A percentile compares a stretch with the other conserved stretches of the same genome.
These are phyloP conservation scores for Adansonia rubrostipa DNA, from an alignment of 441 rosid genomes.

Conservation along the genomic window DNA sequence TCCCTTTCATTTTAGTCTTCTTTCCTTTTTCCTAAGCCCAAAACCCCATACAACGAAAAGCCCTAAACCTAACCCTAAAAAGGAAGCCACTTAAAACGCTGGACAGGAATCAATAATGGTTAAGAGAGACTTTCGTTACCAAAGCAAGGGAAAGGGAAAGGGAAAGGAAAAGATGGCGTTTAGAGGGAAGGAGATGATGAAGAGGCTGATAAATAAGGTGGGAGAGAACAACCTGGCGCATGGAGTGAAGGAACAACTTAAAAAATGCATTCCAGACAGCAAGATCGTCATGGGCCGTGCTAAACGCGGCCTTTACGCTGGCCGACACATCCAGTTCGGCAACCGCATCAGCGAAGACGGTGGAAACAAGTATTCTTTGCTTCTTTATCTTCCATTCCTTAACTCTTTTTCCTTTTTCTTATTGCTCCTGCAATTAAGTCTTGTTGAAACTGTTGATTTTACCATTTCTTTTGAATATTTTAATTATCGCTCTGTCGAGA, in stretches of 20 bases:
- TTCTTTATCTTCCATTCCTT: constrained; percentile 17
- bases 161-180: constrained; percentile 59
- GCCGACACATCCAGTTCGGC: constrained; percentile 92
- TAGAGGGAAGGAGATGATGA: constrained; percentile 89
- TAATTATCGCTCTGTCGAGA: not conserved
- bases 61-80: not conserved
- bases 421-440: not conserved
- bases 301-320: constrained; percentile 86
- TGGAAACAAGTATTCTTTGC: constrained; percentile 72
- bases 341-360: constrained; percentile 89
- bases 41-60: not conserved
- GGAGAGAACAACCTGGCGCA: constrained; percentile 67
- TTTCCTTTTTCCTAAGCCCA: not conserved
- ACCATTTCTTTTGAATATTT: not conserved
- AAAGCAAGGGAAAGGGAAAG: too few species aligned
- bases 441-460: not conserved
- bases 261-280: constrained; percentile 70
- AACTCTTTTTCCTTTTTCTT: not conserved
- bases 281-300: constrained; percentile 84
- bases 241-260: constrained; percentile 60
- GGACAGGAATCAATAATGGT: not conserved
- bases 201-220: constrained; percentile 69
- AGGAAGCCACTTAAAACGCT: not conserved
- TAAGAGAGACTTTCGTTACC: too few species aligned
- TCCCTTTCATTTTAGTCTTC: too few species aligned